Evolutionary conservation across 2,329 filamentous ascomycete genomes (phyloP), one percentile per base, ranked within the genome.

Genomic region (Xylaria sp.): DNA sequence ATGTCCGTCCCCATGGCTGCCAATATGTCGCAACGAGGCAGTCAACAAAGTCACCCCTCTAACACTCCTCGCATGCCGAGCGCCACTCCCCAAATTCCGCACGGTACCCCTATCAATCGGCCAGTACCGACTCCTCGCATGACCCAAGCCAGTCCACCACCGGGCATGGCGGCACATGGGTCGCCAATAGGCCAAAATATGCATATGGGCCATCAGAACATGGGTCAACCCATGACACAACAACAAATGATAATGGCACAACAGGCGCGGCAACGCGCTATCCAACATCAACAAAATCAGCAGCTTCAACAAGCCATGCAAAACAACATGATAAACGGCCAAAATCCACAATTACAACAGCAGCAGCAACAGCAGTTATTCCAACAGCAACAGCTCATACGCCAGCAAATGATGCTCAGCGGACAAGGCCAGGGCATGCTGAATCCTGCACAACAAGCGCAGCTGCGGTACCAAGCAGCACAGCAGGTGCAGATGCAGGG

Each of bases 11-110:
- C 86, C 3, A 87, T 88, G 82, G 78, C 85, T 0, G 83, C 85
- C 69, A 84, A 80, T 67, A 89, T 89, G 87, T 87, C 84, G 57
- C 81, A 85, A 19, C 83, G 87, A 64, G 84, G 85, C 60, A 89
- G 87, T 70, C 87, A 90, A 70, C 87, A 89, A 71, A 89, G 87
- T 67, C 87, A 89, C 73, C 80, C 82, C 2, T 82, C 84, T 2
- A 83, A 83, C n/a, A 89, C 87, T 9, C 88, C 87, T 25, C 82
- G 86, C 12, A 85, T 89, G 77, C 84, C 83, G 5, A 82, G 82
- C 65, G 81, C 84, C 14, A 90, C 87, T 1, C 87, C 87, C 1
- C 87, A 85, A 63, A 84, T 89, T 74, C 69, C 78, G 12, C 85
- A 88, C 61, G 82, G 81, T 28, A 89, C 87, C 0, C 87, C 87